These are phyloP conservation scores for Pachysandra terminalis DNA, from an alignment of 164 flowering plant species.

Conservation along the genomic window DNA sequence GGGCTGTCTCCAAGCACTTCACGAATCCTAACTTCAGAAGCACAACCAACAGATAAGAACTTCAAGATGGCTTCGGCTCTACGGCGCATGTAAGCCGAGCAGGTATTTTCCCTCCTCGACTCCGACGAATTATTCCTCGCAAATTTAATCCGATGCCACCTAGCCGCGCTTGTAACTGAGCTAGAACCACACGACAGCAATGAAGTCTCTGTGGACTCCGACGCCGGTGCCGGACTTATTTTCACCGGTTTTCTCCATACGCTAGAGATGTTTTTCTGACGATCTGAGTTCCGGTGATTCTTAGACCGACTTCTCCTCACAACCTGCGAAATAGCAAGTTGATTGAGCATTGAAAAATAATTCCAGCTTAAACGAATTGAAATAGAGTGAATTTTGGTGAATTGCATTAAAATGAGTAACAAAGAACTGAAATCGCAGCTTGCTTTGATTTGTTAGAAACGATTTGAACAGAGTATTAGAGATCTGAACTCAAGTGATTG, in stretches of 20 bases:
- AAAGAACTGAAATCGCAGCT: background rate
- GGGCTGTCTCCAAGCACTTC: conserved; percentile 71
- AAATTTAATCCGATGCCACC: background rate
- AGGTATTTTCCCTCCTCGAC: conserved; percentile 11
- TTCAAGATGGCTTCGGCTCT: conserved; percentile 63
- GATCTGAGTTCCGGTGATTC: conserved; percentile 18
- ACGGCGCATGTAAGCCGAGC: conserved; percentile 36
- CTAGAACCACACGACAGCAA: conserved; percentile 46
- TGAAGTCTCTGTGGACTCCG: conserved; percentile 17
- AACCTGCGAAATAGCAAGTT: conserved; percentile 23
- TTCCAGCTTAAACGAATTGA: background rate
- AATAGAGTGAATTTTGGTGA: no score
- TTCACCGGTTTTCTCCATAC: conserved; percentile 6
- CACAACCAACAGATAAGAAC: conserved; percentile 42
- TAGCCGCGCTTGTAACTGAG: conserved; percentile 28
- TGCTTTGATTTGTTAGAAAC: background rate
- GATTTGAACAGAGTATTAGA: background rate
- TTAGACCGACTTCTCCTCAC: conserved; percentile 40
- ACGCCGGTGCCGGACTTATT: background rate
- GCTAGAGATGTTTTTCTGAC: conserved; percentile 9
- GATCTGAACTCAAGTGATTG: background rate
- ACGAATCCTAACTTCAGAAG: conserved; percentile 66
- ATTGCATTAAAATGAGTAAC: background rate
- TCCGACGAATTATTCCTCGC: background rate
- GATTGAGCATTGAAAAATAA: background rate